Conservation (phyloP, 345 rosid species). For the Lumnitzera racemosa region DNA sequence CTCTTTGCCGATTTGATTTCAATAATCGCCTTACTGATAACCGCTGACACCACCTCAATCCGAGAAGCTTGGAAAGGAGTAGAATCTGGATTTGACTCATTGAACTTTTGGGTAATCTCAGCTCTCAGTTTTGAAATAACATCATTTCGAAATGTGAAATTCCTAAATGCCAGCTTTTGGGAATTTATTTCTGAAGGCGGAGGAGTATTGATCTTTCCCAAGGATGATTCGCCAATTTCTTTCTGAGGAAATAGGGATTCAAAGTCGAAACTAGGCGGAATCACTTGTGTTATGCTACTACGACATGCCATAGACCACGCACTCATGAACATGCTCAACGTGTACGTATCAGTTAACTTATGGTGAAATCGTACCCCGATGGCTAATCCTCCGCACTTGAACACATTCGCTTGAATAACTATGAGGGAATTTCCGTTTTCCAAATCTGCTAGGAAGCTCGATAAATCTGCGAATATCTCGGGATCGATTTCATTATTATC, state of each 20-base stretch:
- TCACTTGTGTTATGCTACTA: background rate
- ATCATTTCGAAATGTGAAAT: conserved; percentile 8
- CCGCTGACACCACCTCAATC: conserved; percentile 10
- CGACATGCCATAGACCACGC: conserved; percentile 19
- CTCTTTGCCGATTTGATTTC: too few species aligned
- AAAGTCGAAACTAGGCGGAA: conserved; percentile 10
- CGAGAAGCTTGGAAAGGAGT: conserved; percentile 9
- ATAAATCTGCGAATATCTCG: conserved; percentile 8
- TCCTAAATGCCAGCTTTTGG: conserved; percentile 8
- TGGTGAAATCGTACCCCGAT: conserved; percentile 11
- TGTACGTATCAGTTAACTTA: conserved; percentile 16
- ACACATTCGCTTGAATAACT: conserved; percentile 15
- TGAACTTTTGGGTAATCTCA: background rate
- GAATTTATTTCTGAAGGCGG: background rate
- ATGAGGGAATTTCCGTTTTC: background rate
- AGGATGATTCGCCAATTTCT: background rate
- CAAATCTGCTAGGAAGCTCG: conserved; percentile 3
- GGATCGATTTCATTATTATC: background rate
- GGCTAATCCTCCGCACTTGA: conserved; percentile 20
- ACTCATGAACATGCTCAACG: conserved; percentile 7
- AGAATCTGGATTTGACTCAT: background rate
- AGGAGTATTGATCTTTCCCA: too few species aligned
- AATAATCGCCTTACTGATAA: conserved; percentile 11
- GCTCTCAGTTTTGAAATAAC: conserved; percentile 12
- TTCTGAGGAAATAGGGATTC: conserved; percentile 9